Evolutionary conservation across 2,329 filamentous ascomycete species (phyloP), one percentile per base, ranked within the genome.

Genomic region (Colletotrichum melonis): DNA sequence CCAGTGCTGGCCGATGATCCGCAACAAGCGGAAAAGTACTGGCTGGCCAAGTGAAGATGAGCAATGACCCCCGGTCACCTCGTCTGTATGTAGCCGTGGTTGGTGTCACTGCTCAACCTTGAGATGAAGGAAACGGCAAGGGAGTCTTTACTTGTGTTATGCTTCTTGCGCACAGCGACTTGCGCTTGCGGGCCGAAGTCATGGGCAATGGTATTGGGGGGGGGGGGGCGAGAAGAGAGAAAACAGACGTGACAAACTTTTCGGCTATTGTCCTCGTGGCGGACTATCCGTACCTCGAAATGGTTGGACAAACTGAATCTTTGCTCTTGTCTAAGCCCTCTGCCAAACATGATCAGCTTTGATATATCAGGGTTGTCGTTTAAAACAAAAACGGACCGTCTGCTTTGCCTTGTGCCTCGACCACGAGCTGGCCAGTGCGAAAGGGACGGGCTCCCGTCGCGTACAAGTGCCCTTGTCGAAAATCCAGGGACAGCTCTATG

Each of bases 1-100:
- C 42, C 46, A 35, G 59, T 69, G 54, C 26, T 62, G 69, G 65
- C 69, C 69, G 65, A 63, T 30, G 52, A 69, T 69, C 69, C 65
- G 24, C 52, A 49, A 35, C 35, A 54, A 38, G 70, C 54, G 66
- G 32, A 59, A 64, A 54, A 19, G 24, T 26, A 42, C 59, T 69
- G 66, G 42, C 28, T 64, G 59, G 42, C 22, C 59, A 46, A 35
- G 57, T 69, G 59, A 72, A 63, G 59, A 69, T 49, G 42, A 26
- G 26, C 58, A 28, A 30, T 54, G 28, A 24, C 58, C 42, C 42
- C 42, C 22, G 38, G 38, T 38, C 55, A 64, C 30, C 54, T 46
- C 6, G 57, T 38, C 56, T 60, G 57, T 28, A 22, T 28, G 57
- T 30, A 52, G 42, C 42, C 42, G 56, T 67, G 24, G 26, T 60